phyloP scores from a whole-genome alignment of 1,284 basidiomycete species.

The Apiotrichum siamense region DNA sequence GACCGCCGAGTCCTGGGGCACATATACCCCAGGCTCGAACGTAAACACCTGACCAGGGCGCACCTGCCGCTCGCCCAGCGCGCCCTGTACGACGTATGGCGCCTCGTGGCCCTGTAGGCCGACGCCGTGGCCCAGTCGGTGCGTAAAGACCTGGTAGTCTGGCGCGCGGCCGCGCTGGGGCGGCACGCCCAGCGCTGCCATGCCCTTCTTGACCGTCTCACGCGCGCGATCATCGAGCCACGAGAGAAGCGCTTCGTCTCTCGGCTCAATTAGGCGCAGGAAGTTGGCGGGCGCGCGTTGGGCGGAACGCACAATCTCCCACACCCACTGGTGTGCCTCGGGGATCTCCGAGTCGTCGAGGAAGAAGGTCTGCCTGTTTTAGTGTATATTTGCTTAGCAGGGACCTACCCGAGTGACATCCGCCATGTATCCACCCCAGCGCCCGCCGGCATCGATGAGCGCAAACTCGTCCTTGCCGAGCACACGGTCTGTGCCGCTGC shows the following conservation, averaged over 20 bases:
- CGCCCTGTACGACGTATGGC: conserved; percentile 68
- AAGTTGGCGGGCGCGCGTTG: conserved; percentile 54
- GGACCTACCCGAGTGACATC: conserved; percentile 66
- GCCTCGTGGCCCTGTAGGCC: conserved; percentile 74
- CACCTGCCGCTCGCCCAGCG: conserved; percentile 47
- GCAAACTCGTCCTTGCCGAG: conserved; percentile 60
- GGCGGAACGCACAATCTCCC: conserved; percentile 62
- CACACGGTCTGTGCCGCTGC: conserved; percentile 61
- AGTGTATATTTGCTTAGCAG: not conserved
- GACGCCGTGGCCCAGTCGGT: conserved; percentile 65
- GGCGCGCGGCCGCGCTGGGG: conserved; percentile 36
- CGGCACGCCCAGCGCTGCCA: conserved; percentile 23
- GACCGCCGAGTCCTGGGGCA: conserved; percentile 39
- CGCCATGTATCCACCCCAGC: conserved; percentile 65
- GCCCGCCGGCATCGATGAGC: conserved; percentile 69
- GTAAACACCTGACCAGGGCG: conserved; percentile 67
- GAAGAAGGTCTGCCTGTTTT: conserved; percentile 60
- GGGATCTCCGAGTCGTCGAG: conserved; percentile 57
- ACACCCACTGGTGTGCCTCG: conserved; percentile 55
- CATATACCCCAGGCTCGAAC: conserved; percentile 77
- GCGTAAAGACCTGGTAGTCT: conserved; percentile 61
- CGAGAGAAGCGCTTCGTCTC: conserved; percentile 49
- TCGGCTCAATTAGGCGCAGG: conserved; percentile 30
- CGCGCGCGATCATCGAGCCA: conserved; percentile 66
- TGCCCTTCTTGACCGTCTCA: conserved; percentile 52